phyloP scores from a whole-genome alignment of 768 basidiomycete species.

The Lenzites betulinus region DNA sequence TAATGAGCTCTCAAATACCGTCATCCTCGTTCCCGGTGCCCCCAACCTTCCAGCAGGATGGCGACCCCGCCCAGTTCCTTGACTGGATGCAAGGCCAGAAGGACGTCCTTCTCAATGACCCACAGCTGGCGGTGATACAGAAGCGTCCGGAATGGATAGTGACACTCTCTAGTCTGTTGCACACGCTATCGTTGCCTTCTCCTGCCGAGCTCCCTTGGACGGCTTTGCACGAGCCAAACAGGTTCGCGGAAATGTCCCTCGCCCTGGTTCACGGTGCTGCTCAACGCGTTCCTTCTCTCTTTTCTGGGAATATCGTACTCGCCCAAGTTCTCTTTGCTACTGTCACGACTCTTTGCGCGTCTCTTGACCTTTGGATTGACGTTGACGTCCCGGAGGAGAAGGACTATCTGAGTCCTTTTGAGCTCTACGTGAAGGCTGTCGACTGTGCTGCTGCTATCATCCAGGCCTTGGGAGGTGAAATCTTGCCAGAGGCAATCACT shows the following conservation, averaged over 20 bases:
- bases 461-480: conserved; percentile 46
- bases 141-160: conserved; percentile 9
- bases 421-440: conserved; percentile 50
- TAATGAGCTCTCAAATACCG: conserved; percentile 17
- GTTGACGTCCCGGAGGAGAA: conserved; percentile 41
- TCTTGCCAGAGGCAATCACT: conserved; percentile 18
- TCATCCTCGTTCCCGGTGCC: conserved; percentile 15
- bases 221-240: conserved; percentile 57
- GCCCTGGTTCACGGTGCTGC: conserved; percentile 53
- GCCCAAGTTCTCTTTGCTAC: conserved; percentile 51
- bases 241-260: conserved; percentile 54
- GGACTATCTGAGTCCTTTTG: conserved; percentile 46
- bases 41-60: conserved; percentile 25
- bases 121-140: neutral
- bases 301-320: conserved; percentile 45
- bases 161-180: conserved; percentile 38
- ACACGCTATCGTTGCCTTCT: conserved; percentile 53
- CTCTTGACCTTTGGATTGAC: conserved; percentile 62
- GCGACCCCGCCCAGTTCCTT: conserved; percentile 19
- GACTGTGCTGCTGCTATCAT: conserved; percentile 47
- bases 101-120: conserved; percentile 11
- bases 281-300: conserved; percentile 53
- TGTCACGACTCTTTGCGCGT: conserved; percentile 54
- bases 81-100: conserved; percentile 19
- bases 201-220: conserved; percentile 53